Percentiles rank a stretch among this genome's conserved stretches.
Evolutionary conservation across 2,329 filamentous ascomycete genomes (phyloP).

Genomic region (Trichoderma asperellum): DNA sequence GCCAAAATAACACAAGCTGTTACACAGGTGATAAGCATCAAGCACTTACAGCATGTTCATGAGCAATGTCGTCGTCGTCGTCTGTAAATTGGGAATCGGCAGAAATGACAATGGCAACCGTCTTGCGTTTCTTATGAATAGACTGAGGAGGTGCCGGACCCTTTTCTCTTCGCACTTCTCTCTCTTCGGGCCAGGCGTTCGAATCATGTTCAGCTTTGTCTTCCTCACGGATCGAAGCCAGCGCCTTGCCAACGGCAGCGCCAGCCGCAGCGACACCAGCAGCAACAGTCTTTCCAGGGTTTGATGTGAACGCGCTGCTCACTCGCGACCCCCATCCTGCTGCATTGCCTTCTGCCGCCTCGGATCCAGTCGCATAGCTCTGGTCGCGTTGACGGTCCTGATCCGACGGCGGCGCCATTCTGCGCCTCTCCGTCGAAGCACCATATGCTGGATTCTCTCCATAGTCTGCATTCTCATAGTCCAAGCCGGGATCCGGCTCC

Average conservation of each 20-base stretch:
- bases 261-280: conserved; percentile 84
- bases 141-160: conserved; percentile 42
- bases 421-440: conserved; percentile 44
- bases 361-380: conserved; percentile 45
- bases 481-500: conserved; percentile 56
- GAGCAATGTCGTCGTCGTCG: conserved; percentile 62
- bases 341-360: conserved; percentile 28
- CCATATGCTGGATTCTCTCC: conserved; percentile 58
- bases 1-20: conserved; percentile 28
- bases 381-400: conserved; percentile 41
- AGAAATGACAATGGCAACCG: conserved; percentile 86
- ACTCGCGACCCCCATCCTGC: conserved; percentile 73
- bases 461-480: conserved; percentile 55
- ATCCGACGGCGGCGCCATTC: conserved; percentile 34
- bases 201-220: conserved; percentile 84
- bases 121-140: conserved; percentile 64
- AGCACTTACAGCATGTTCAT: conserved; percentile 79
- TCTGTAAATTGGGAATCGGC: conserved; percentile 68
- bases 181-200: conserved; percentile 91
- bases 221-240: conserved; percentile 83
- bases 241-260: conserved; percentile 77
- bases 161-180: conserved; percentile 64
- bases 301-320: conserved; percentile 81
- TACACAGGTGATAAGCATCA: background rate
- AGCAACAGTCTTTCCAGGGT: conserved; percentile 77